A percentile compares a stretch with the other conserved stretches of the same genome.
phyloP scores from a whole-genome alignment of 208 protist species.

The Trypanosomatidae sp. region DNA sequence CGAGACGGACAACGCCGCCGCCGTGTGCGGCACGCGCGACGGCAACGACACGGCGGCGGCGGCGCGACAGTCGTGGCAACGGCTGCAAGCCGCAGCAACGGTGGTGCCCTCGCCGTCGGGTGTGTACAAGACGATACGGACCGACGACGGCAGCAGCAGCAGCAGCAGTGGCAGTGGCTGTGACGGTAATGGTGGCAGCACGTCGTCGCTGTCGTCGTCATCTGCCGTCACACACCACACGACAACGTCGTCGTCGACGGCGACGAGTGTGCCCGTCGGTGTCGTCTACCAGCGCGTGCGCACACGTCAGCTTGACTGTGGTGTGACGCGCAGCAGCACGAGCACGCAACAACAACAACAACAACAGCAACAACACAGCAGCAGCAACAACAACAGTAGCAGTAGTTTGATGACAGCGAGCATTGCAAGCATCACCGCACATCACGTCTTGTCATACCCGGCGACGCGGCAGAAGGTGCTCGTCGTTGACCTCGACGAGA shows the following conservation, averaged over 20 bases:
- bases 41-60: too few relatives aligned
- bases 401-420: slow-evolving; percentile 17
- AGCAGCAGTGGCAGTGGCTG: neutral
- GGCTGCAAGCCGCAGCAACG: too few relatives aligned
- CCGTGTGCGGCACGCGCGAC: too few relatives aligned
- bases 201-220: neutral
- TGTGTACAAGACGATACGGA: neutral
- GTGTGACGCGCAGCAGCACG: too few relatives aligned
- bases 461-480: slow-evolving; percentile 82
- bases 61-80: too few relatives aligned
- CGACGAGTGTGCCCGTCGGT: slow-evolving; percentile 11
- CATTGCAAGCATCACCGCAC: slow-evolving; percentile 64
- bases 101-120: neutral
- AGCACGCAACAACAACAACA: too few relatives aligned
- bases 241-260: too few relatives aligned
- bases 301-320: slow-evolving; percentile 44
- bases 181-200: neutral
- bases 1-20: too few relatives aligned
- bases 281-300: slow-evolving; percentile 68
- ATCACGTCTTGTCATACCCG: slow-evolving; percentile 79
- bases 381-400: too few relatives aligned
- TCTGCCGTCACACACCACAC: too few relatives aligned
- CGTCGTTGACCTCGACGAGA: slow-evolving; percentile 84
- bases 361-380: too few relatives aligned
- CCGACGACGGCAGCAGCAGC: neutral